A percentile compares a stretch with the other conserved stretches of the same genome.
Conservation (phyloP, 1,284 basidiomycete species). For the Vanrija pseudolonga region DNA sequence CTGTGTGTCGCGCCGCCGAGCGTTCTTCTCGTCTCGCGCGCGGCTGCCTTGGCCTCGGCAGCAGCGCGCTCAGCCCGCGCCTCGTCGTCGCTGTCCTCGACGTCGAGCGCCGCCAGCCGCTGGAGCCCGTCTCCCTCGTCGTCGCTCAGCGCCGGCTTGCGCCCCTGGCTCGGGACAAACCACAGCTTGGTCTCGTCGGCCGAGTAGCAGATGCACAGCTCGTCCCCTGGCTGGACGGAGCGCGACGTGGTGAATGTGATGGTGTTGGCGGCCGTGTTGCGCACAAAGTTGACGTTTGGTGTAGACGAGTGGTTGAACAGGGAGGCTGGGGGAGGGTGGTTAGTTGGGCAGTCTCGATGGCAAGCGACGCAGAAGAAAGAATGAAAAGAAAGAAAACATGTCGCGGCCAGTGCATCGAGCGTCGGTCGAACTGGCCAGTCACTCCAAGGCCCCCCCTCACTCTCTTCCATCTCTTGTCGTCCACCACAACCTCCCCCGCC, state of each 20-base stretch:
- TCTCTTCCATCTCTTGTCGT: too few relatives aligned
- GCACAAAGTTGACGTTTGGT: conserved; percentile 48
- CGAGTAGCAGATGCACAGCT: conserved; percentile 46
- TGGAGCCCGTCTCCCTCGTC: conserved; percentile 12
- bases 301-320: conserved; percentile 50
- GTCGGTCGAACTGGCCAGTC: not conserved
- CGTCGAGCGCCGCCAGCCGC: conserved; percentile 1
- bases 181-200: conserved; percentile 48
- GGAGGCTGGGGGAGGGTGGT: conserved; percentile 28
- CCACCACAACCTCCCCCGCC: not conserved
- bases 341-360: not conserved
- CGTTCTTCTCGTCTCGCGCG: conserved; percentile 1
- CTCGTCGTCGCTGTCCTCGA: conserved; percentile 5
- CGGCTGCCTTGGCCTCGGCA: conserved; percentile 3
- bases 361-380: not conserved
- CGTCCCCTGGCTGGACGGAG: conserved; percentile 32
- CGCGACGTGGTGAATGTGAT: conserved; percentile 38
- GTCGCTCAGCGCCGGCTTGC: not conserved
- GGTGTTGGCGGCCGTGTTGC: conserved; percentile 25
- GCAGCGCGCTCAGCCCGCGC: not conserved
- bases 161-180: conserved; percentile 31
- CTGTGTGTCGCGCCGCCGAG: conserved; percentile 2
- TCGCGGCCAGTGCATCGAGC: too few relatives aligned
- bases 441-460: not conserved
- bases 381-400: not conserved